A percentile compares a stretch with the other conserved stretches of the same genome.
Conservation (phyloP, 345 rosid genomes). For the Triadica sebifera region DNA sequence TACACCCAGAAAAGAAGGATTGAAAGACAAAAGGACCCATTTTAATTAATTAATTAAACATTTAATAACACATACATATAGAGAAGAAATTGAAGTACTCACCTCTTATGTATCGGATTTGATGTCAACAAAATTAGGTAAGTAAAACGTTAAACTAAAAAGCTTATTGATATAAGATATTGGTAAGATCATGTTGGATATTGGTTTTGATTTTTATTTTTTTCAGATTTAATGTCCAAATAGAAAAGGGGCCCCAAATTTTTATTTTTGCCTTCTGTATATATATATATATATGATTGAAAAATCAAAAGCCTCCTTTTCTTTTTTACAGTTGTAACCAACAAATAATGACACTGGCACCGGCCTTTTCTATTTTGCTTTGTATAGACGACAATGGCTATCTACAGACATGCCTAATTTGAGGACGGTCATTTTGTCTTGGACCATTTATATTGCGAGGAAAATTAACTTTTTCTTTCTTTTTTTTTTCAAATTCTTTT, state of each 20-base stretch:
- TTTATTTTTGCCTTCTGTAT: not conserved
- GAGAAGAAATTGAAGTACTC: too few relatives aligned
- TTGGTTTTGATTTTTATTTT: not conserved
- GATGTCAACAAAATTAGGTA: conserved; percentile 16
- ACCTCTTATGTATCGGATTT: not conserved
- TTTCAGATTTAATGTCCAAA: not conserved
- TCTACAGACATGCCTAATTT: not conserved
- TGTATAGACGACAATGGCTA: conserved; percentile 6
- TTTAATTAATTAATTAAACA: too few relatives aligned
- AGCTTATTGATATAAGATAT: not conserved
- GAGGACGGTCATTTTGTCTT: conserved; percentile 3
- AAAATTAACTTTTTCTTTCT: not conserved
- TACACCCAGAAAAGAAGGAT: too few relatives aligned
- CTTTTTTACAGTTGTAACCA: conserved; percentile 19
- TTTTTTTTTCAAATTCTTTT: not conserved
- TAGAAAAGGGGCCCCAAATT: not conserved
- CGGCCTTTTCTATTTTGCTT: not conserved
- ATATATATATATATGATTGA: not conserved
- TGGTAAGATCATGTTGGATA: conserved; percentile 1
- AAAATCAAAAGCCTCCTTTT: not conserved
- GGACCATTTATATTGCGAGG: not conserved
- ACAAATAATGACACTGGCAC: not conserved
- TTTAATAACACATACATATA: too few relatives aligned
- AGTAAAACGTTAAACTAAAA: not conserved
- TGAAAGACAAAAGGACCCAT: too few relatives aligned